Percentiles rank a stretch among this genome's conserved stretches.
These are phyloP conservation scores for Leccinum ochraceum DNA, from an alignment of 768 basidiomycete genomes.

Conservation along the genomic window DNA sequence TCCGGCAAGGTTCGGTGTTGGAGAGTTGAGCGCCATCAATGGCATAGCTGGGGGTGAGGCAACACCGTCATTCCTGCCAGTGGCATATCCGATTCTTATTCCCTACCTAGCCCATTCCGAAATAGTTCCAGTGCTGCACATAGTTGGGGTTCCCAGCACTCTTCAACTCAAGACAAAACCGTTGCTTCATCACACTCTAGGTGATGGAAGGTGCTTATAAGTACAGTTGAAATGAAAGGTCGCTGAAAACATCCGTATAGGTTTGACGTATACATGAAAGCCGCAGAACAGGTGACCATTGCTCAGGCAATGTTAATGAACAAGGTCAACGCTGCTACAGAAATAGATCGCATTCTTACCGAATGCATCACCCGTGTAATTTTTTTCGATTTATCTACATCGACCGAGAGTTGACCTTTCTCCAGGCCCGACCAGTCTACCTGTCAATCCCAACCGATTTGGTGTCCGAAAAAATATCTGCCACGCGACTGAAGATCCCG, in stretches of 20 bases:
- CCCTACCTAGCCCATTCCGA: constrained; percentile 66
- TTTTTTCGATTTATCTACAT: neutral
- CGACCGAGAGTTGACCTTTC: neutral
- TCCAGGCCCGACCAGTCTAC: constrained; percentile 83
- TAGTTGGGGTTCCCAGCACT: constrained; percentile 83
- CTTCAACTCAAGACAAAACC: constrained; percentile 68
- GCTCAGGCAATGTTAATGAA: constrained; percentile 62
- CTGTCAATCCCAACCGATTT: constrained; percentile 85
- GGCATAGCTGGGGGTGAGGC: constrained; percentile 72
- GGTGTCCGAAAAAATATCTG: constrained; percentile 65
- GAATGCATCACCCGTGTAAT: constrained; percentile 61
- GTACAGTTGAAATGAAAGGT: neutral
- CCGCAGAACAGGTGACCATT: constrained; percentile 72
- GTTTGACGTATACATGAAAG: constrained; percentile 78
- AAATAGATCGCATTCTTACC: constrained; percentile 79
- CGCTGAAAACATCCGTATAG: constrained; percentile 34
- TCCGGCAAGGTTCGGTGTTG: constrained; percentile 77
- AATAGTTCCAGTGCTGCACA: constrained; percentile 86
- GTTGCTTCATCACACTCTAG: constrained; percentile 86
- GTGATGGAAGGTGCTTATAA: constrained; percentile 63
- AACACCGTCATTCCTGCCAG: neutral
- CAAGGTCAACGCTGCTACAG: constrained; percentile 54
- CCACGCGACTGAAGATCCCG: constrained; percentile 60
- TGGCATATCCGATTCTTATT: constrained; percentile 3
- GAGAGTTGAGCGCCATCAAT: constrained; percentile 86